Conservation (phyloP, 2,329 filamentous ascomycete species). For the Aspergillus ochraceoroseus region DNA sequence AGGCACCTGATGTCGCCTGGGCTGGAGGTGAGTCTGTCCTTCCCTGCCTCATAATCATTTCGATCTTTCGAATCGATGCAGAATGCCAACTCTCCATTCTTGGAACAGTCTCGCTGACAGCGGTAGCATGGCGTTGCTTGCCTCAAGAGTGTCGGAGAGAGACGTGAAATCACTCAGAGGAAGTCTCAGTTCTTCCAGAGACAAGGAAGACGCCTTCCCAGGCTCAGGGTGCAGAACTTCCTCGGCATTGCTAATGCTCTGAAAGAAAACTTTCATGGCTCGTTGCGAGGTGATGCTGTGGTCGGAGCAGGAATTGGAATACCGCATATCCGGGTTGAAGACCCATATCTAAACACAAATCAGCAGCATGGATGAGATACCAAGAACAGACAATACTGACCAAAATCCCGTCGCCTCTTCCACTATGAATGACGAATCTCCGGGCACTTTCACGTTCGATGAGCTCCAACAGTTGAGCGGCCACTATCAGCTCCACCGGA, state of each 20-base stretch:
- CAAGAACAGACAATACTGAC: slow-evolving; percentile 27
- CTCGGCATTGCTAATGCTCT: slow-evolving; percentile 33
- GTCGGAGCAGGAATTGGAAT: slow-evolving; percentile 46
- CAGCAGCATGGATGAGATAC: background rate
- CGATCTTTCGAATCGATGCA: slow-evolving; percentile 45
- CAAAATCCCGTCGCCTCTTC: slow-evolving; percentile 33
- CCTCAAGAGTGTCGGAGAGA: slow-evolving; percentile 34
- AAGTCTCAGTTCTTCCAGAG: slow-evolving; percentile 48
- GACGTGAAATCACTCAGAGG: slow-evolving; percentile 38
- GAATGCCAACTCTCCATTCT: slow-evolving; percentile 52
- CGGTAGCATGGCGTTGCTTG: slow-evolving; percentile 47
- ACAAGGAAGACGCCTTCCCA: slow-evolving; percentile 39
- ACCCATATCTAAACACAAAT: slow-evolving; percentile 48
- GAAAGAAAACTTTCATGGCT: slow-evolving; percentile 57
- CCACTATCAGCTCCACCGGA: slow-evolving; percentile 41
- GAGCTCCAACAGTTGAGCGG: slow-evolving; percentile 53
- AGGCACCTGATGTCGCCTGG: background rate
- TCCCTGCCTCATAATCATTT: slow-evolving; percentile 10
- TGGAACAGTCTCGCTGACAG: slow-evolving; percentile 48
- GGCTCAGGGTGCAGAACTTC: slow-evolving; percentile 35
- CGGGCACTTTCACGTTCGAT: slow-evolving; percentile 54
- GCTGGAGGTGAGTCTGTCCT: background rate
- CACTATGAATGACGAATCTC: slow-evolving; percentile 50
- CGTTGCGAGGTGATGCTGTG: slow-evolving; percentile 38
- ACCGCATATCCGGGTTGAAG: slow-evolving; percentile 56